Evolutionary conservation across 805 yeast genomes (phyloP).

Genomic region (Candida saitoana): DNA sequence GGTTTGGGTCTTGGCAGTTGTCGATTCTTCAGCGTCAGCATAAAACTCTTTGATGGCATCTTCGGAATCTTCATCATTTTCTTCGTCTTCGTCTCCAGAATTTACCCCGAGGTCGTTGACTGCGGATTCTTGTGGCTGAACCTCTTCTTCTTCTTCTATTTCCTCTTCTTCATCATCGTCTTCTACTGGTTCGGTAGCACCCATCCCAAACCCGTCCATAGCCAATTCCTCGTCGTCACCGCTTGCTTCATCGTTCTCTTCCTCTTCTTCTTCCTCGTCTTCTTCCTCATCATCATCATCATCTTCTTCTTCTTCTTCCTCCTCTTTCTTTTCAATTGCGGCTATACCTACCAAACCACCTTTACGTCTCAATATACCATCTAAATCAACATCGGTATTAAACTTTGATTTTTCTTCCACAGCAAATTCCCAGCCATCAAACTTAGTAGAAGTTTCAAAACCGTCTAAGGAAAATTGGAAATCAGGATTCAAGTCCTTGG

Average conservation of each 20-base stretch:
- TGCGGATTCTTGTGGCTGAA: conserved; percentile 23
- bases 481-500: conserved; percentile 61
- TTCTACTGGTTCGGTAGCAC: conserved; percentile 40
- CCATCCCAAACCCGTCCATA: conserved; percentile 46
- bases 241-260: conserved; percentile 23
- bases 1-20: conserved; percentile 41
- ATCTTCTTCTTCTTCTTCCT: conserved; percentile 18
- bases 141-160: conserved; percentile 37
- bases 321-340: conserved; percentile 30
- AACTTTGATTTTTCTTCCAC: conserved; percentile 36
- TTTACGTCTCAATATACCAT: conserved; percentile 78
- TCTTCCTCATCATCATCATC: conserved; percentile 23
- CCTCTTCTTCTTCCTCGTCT: conserved; percentile 33
- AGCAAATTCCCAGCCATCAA: conserved; percentile 84
- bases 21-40: conserved; percentile 52
- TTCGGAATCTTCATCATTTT: conserved; percentile 58
- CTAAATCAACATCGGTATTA: conserved; percentile 38
- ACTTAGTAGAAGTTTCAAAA: conserved; percentile 42
- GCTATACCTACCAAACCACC: conserved; percentile 65
- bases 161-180: conserved; percentile 16
- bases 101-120: conserved; percentile 31
- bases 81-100: conserved; percentile 25
- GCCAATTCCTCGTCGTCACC: conserved; percentile 40
- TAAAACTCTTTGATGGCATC: conserved; percentile 82
- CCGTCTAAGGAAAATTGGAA: conserved; percentile 69